A percentile compares a stretch with the other conserved stretches of the same genome.
Evolutionary conservation across 257 asterid genomes (phyloP).

Genomic region (Fraxinus americana): DNA sequence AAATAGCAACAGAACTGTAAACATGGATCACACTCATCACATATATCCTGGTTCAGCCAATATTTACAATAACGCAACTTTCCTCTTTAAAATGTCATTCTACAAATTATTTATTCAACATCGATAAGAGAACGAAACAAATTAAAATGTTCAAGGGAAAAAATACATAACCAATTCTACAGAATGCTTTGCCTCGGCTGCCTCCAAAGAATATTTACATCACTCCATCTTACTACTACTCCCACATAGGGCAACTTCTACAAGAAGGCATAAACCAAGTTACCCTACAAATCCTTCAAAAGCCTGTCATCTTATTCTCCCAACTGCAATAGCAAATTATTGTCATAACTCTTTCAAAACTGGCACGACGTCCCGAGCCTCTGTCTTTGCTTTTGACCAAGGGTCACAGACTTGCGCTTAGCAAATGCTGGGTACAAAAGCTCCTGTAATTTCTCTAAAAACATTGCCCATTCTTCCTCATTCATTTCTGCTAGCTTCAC

Average conservation of each 20-base stretch:
- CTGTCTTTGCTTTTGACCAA: slow-evolving; percentile 79
- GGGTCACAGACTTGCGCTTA: slow-evolving; percentile 55
- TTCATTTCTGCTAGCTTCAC: slow-evolving; percentile 89
- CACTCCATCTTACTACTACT: slow-evolving; percentile 20
- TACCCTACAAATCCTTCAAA: slow-evolving; percentile 41
- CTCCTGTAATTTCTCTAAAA: slow-evolving; percentile 80
- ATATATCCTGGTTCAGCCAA: background rate
- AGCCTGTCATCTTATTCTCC: slow-evolving; percentile 39
- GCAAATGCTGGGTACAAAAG: slow-evolving; percentile 73
- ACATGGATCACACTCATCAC: background rate
- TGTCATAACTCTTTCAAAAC: slow-evolving; percentile 65
- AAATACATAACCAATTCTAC: slow-evolving; percentile 33
- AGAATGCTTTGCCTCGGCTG: slow-evolving; percentile 30
- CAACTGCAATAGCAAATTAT: slow-evolving; percentile 30
- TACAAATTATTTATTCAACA: slow-evolving; percentile 66
- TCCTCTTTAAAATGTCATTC: slow-evolving; percentile 31
- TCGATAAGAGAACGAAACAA: slow-evolving; percentile 19
- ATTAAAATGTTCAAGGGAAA: slow-evolving; percentile 20
- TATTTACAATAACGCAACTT: slow-evolving; percentile 38
- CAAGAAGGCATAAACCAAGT: slow-evolving; percentile 32
- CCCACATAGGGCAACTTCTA: slow-evolving; percentile 20
- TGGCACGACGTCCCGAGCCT: slow-evolving; percentile 99
- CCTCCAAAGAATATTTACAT: slow-evolving; percentile 68
- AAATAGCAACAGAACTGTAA: background rate
- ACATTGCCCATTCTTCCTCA: slow-evolving; percentile 76